Evolutionary conservation across 2,329 filamentous ascomycete species (phyloP).

Genomic region (Chlorencoelia australis): DNA sequence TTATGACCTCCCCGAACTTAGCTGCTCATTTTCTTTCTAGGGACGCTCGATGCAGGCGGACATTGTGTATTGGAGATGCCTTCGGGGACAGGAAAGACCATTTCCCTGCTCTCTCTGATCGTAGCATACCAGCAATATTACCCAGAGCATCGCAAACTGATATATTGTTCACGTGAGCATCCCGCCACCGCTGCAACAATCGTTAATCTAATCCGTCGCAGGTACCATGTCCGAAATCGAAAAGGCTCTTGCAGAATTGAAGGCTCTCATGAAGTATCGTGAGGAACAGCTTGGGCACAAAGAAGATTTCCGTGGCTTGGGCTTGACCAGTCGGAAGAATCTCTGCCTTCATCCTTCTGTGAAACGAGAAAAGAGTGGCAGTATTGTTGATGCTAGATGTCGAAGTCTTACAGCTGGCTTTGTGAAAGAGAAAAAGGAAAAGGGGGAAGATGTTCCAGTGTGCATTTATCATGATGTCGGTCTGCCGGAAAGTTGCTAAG

Average conservation of each 20-base stretch:
- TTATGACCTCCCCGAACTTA: not conserved
- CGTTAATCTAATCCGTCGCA: conserved; percentile 22
- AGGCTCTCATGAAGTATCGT: conserved; percentile 90
- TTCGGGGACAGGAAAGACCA: conserved; percentile 95
- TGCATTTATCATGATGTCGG: conserved; percentile 89
- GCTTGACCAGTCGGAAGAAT: conserved; percentile 93
- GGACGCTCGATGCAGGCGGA: conserved; percentile 83
- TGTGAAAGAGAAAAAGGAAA: conserved; percentile 93
- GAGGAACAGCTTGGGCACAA: conserved; percentile 77
- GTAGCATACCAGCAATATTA: conserved; percentile 93
- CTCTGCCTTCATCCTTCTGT: conserved; percentile 93
- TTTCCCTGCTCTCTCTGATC: conserved; percentile 89
- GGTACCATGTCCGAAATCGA: conserved; percentile 99
- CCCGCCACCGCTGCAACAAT: not conserved
- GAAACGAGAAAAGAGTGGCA: conserved; percentile 90
- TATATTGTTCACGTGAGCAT: conserved; percentile 80
- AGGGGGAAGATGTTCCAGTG: conserved; percentile 85
- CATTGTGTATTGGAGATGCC: conserved; percentile 99
- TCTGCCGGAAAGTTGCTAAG: conserved; percentile 3
- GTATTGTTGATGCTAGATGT: conserved; percentile 90
- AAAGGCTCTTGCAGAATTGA: conserved; percentile 86
- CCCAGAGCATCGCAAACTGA: conserved; percentile 87
- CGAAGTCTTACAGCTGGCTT: conserved; percentile 93
- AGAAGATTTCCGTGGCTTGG: conserved; percentile 88
- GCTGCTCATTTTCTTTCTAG: conserved; percentile 22